Base-by-base conservation (phyloP, 495 filamentous ascomycete genomes). In the Staphylotrichum tortipilum region DNA sequence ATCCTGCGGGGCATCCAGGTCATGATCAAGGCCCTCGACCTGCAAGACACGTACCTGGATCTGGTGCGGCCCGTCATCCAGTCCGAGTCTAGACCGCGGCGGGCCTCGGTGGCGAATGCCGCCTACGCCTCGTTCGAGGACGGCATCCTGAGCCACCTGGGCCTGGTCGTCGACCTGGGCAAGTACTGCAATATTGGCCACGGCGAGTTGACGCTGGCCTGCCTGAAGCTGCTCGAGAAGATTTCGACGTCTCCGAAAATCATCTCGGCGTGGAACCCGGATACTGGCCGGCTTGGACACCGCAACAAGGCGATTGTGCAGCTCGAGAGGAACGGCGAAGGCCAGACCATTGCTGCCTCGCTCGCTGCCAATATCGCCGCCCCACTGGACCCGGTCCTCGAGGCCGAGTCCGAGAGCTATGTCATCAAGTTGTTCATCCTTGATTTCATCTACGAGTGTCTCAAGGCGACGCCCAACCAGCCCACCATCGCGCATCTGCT, bases 21-120 rank as follows among this genome's bases (percentile, higher is more conserved):
- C 37, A 83, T 96, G 64, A 81, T 84, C 49, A 69, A 84, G 52
- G 77, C 91, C 17, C 69, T 96, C 56, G 83, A 86, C 48, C 77
- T 95, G 47, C 92, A 99, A 66, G 80, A 87, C 8, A 97, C 91
- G 7, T 97, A 94, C 63, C 71, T 92, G 45, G 81, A 95, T 57
- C 78, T 96, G 18, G 83, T 96, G 14, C 81, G 83, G 23, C 87
- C 90, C 4, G 56, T 85, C 7, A 72, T 94, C 52, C 86, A 83
- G 60, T 50, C 50, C 14, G 57, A 68, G 2, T 23, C 56, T 30
- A 41, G 56, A 15, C 52, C 60, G 40, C 66, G 62, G 36, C 65
- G 55, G 21, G 59, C 61, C 33, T 62, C 70, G 11, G 80, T 87
- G 15, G 77, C 81, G 1, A 90, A 90, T 59, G 76, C 80, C 7